These are phyloP conservation scores for Phytopythium chamaehyphon DNA, from an alignment of 352 stramenopile species.

Conservation along the genomic window DNA sequence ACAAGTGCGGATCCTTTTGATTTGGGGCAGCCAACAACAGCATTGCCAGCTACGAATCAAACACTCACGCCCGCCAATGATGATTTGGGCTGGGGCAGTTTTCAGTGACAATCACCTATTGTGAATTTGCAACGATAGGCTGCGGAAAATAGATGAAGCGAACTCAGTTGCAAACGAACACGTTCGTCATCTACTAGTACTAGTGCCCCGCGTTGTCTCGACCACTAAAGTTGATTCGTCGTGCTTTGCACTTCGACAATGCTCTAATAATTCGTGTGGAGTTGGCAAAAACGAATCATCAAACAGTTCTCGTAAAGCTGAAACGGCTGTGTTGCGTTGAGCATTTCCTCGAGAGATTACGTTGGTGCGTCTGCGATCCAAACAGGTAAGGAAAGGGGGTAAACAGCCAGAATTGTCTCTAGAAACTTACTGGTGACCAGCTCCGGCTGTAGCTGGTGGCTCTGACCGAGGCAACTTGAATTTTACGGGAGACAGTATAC, in stretches of 20 bases:
- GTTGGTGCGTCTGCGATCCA: too few species aligned
- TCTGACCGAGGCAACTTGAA: slow-evolving; percentile 3
- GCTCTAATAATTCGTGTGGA: slow-evolving; percentile 49
- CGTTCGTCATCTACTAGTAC: too few species aligned
- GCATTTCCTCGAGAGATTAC: slow-evolving; percentile 1
- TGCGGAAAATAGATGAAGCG: not conserved
- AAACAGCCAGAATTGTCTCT: not conserved
- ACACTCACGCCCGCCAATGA: slow-evolving; percentile 2
- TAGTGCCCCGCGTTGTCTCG: not conserved
- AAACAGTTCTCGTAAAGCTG: slow-evolving; percentile 39
- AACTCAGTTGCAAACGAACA: too few species aligned
- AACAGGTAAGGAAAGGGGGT: too few species aligned
- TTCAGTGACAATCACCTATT: slow-evolving; percentile 9
- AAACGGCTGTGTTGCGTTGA: slow-evolving; percentile 16
- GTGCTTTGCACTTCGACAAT: slow-evolving; percentile 20
- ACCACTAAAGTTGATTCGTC: not conserved
- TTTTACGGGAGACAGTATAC: not conserved
- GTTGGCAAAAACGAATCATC: slow-evolving; percentile 57
- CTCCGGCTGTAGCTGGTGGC: not conserved
- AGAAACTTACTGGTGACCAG: not conserved
- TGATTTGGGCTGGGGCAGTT: slow-evolving; percentile 22
- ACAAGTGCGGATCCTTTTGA: slow-evolving; percentile 3
- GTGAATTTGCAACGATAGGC: not conserved
- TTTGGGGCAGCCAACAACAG: slow-evolving; percentile 1
- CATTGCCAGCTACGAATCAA: not conserved